A percentile compares a stretch with the other conserved stretches of the same genome.
Evolutionary conservation across 1,139 yeast species (phyloP).

Genomic region (Debaryomyces nepalensis): DNA sequence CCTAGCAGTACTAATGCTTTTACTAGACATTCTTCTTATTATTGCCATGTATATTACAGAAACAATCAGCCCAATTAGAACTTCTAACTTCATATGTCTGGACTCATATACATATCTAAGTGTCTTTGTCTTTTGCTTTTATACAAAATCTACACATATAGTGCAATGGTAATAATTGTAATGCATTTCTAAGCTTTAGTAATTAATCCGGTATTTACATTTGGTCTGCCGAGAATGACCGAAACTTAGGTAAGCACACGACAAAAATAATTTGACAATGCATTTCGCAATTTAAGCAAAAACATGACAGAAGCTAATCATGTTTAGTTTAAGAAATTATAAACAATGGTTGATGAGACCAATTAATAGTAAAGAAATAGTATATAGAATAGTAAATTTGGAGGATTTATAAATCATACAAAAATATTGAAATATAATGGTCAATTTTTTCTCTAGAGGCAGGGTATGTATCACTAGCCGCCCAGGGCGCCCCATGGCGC

Average conservation of each 20-base stretch:
- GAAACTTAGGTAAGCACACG: not conserved
- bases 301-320: constrained; percentile 8
- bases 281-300: constrained; percentile 15
- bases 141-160: not conserved
- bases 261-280: constrained; percentile 9
- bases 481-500: too few relatives aligned
- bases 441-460: constrained; percentile 20
- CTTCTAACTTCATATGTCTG: not conserved
- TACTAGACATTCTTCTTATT: constrained; percentile 4
- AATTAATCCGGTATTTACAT: not conserved
- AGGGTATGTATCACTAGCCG: constrained; percentile 18
- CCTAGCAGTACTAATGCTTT: not conserved
- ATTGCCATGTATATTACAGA: constrained; percentile 1
- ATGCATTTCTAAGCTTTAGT: constrained; percentile 3
- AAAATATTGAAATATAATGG: constrained; percentile 12
- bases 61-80: not conserved
- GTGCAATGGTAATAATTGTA: not conserved
- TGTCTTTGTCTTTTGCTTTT: not conserved
- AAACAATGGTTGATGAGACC: not conserved
- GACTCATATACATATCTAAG: not conserved
- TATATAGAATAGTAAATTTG: not conserved
- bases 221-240: not conserved
- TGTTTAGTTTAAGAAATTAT: constrained; percentile 3
- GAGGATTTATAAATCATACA: not conserved
- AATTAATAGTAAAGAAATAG: constrained; percentile 2